Evolutionary conservation across 306 rosid genomes (phyloP), one percentile per base, ranked within the genome.

Genomic region (Aeschynomene evenia): DNA sequence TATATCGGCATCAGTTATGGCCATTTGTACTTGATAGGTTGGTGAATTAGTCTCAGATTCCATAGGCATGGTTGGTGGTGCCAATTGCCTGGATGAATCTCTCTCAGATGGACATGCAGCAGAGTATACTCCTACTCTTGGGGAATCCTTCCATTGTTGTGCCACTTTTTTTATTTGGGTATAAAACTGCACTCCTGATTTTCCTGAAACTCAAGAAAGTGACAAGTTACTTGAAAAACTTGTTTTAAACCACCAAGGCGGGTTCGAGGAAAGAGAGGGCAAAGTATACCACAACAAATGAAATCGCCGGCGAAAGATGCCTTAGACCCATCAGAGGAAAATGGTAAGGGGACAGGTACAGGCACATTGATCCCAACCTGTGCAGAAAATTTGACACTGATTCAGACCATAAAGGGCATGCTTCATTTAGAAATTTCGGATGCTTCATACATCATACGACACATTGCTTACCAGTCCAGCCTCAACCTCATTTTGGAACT

Each of bases 301-400:
- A 78, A 77, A 80, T 84, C 75, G 7, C 87, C 84, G 24, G 65
- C 71, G 48, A 71, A 83, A 60, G 81, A 80, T 48, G 83, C 37
- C 63, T 79, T 83, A 7, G 80, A 75, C 29, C 86, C 85, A 42
- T 71, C 60, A 63, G 83, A 80, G 60, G 91, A 79, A 76, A 80
- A 73, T 82, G 91, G 85, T 62, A 78, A 68, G 1, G 81, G 87
- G 75, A 71, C 46, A 28, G 85, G 77, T 73, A 85, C 77, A 49
- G 89, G 69, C 24, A 88, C 88, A 68, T 88, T 84, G 85, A 86
- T 83, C 74, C 95, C 95, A 49, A 88, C 86, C 95, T 86, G 75
- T 67, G 75, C 42, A 59, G 62, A 70, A 31, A 51, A 63, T 49
- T 36, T 33, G 19, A 24, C 2, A 67, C 40, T 73, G 16, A 37